A percentile compares a stretch with the other conserved stretches of the same genome.
phyloP scores from a whole-genome alignment of 2,329 filamentous ascomycete species.

The Microcyclospora tardicrescens region DNA sequence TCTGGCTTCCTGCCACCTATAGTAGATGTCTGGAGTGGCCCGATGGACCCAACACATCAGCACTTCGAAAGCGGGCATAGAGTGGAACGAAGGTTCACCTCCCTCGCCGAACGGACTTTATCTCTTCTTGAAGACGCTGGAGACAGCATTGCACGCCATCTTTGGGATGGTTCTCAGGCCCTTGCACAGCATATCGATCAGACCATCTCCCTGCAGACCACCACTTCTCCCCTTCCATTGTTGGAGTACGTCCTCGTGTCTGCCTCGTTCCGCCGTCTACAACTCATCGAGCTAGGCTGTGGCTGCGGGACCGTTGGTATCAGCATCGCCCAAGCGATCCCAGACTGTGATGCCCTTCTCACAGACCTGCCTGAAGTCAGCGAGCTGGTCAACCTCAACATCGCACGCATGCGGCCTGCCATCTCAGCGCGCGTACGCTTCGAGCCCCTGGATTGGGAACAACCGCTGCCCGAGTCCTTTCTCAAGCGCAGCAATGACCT shows the following conservation, averaged over 20 bases:
- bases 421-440: slow-evolving; percentile 34
- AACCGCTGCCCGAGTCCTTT: slow-evolving; percentile 29
- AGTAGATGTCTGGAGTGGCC: slow-evolving; percentile 44
- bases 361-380: slow-evolving; percentile 54
- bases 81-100: slow-evolving; percentile 42
- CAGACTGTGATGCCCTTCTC: slow-evolving; percentile 41
- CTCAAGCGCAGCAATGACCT: slow-evolving; percentile 39
- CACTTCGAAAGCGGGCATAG: slow-evolving; percentile 35
- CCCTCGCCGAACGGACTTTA: slow-evolving; percentile 29
- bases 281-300: slow-evolving; percentile 51
- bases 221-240: slow-evolving; percentile 20
- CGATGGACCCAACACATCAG: slow-evolving; percentile 28
- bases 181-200: slow-evolving; percentile 40
- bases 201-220: slow-evolving; percentile 23
- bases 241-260: slow-evolving; percentile 26
- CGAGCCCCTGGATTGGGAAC: slow-evolving; percentile 51
- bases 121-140: slow-evolving; percentile 56
- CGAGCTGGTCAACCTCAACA: slow-evolving; percentile 47
- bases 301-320: slow-evolving; percentile 59
- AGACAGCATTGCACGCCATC: slow-evolving; percentile 58
- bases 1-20: slow-evolving; percentile 28
- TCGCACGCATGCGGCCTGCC: slow-evolving; percentile 31
- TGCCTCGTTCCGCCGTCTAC: slow-evolving; percentile 30
- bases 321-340: slow-evolving; percentile 42
- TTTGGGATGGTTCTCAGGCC: slow-evolving; percentile 55